Evolutionary conservation across 140 eudicot genomes (phyloP).

Genomic region (Bidens hawaiensis): DNA sequence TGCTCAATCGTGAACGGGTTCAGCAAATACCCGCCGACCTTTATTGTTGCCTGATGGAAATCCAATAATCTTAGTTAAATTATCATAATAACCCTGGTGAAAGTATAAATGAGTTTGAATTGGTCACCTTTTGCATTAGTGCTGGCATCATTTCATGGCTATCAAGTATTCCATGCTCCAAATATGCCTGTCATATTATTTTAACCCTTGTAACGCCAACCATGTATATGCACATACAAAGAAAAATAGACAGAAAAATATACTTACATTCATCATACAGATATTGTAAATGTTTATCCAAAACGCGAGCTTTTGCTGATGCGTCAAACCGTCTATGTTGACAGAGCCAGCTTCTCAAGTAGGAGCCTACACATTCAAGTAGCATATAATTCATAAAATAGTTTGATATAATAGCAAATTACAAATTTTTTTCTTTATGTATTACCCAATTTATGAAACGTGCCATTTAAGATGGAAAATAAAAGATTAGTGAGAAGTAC

Average conservation of each 20-base stretch:
- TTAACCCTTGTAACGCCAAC: background rate
- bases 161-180: slow-evolving; percentile 81
- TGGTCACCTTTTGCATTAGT: slow-evolving; percentile 73
- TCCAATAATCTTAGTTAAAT: background rate
- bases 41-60: slow-evolving; percentile 72
- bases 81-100: slow-evolving; percentile 1
- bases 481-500: too few relatives aligned
- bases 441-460: too few relatives aligned
- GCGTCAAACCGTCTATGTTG: slow-evolving; percentile 61
- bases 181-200: slow-evolving; percentile 54
- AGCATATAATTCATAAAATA: slow-evolving; percentile 2
- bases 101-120: slow-evolving; percentile 4
- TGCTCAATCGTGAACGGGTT: slow-evolving; percentile 80
- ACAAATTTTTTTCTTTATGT: too few relatives aligned
- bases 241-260: background rate
- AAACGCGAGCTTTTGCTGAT: slow-evolving; percentile 91
- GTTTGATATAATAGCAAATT: background rate
- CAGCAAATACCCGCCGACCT: slow-evolving; percentile 60
- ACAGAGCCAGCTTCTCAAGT: slow-evolving; percentile 67
- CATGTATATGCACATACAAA: background rate
- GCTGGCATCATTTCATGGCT: slow-evolving; percentile 57
- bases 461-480: too few relatives aligned
- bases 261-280: slow-evolving; percentile 89
- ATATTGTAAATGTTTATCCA: slow-evolving; percentile 92
- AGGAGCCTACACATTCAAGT: slow-evolving; percentile 59